Evolutionary conservation across 495 filamentous ascomycete genomes (phyloP).

Genomic region (Penicillium alfredii): DNA sequence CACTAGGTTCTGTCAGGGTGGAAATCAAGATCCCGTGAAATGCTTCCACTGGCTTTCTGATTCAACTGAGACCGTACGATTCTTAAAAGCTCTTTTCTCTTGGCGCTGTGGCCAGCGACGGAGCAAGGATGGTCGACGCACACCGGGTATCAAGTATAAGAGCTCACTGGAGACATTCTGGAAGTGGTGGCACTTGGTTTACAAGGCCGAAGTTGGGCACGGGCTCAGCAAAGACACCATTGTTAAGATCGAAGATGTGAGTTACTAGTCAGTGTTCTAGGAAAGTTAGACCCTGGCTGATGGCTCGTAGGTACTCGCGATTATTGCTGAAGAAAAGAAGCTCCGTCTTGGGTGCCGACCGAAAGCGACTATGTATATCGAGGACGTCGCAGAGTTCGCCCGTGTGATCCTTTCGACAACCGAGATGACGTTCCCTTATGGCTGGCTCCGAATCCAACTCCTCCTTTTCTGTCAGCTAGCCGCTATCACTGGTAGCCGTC

Average conservation of each 20-base stretch:
- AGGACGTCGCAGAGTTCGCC: slow-evolving; percentile 31
- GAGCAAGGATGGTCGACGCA: slow-evolving; percentile 29
- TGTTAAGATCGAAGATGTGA: slow-evolving; percentile 21
- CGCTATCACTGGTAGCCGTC: slow-evolving; percentile 29
- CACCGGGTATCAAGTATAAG: slow-evolving; percentile 24
- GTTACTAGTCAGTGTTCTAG: slow-evolving; percentile 3
- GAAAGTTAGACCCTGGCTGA: slow-evolving; percentile 5
- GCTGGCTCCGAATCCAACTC: slow-evolving; percentile 28
- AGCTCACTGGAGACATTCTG: slow-evolving; percentile 32
- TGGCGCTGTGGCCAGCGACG: slow-evolving; percentile 26
- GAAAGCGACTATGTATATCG: slow-evolving; percentile 29
- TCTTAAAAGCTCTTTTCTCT: slow-evolving; percentile 27
- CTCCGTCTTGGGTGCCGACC: slow-evolving; percentile 14
- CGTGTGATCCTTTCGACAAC: slow-evolving; percentile 26
- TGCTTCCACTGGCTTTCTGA: slow-evolving; percentile 21
- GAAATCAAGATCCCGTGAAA: slow-evolving; percentile 17
- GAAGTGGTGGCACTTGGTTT: slow-evolving; percentile 33
- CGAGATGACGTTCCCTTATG: slow-evolving; percentile 28
- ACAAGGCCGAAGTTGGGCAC: slow-evolving; percentile 17
- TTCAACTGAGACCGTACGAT: slow-evolving; percentile 24
- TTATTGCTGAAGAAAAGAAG: slow-evolving; percentile 20
- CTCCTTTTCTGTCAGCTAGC: slow-evolving; percentile 33
- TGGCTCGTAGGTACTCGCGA: slow-evolving; percentile 16
- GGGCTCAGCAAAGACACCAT: slow-evolving; percentile 20
- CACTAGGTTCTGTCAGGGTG: slow-evolving; percentile 20